Evolutionary conservation across 306 rosid genomes (phyloP).

Genomic region (Rosa rugosa): DNA sequence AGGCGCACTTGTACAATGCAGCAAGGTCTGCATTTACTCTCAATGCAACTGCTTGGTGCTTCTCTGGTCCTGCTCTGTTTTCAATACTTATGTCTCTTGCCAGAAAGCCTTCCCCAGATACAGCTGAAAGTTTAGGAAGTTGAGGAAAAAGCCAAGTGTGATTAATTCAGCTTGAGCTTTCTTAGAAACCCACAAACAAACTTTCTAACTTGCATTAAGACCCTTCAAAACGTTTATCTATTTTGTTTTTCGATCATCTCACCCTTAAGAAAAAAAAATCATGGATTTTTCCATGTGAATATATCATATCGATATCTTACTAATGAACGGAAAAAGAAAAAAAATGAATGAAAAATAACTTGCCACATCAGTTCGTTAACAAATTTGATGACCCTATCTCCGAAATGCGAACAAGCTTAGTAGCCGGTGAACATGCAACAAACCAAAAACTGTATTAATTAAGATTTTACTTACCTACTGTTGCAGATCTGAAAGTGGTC

Average conservation of each 20-base stretch:
- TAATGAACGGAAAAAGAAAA: too few species aligned
- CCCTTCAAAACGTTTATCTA: background rate
- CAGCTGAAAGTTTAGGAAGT: constrained; percentile 38
- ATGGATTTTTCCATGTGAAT: too few species aligned
- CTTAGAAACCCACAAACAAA: background rate
- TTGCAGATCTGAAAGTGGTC: constrained; percentile 87
- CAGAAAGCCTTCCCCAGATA: constrained; percentile 78
- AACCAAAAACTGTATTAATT: background rate
- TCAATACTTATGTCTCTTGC: constrained; percentile 68
- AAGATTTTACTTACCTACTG: constrained; percentile 44
- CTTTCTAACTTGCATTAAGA: background rate
- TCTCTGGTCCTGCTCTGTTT: constrained; percentile 71
- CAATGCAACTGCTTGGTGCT: constrained; percentile 74
- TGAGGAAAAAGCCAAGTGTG: background rate
- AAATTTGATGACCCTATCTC: background rate
- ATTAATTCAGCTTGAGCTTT: background rate
- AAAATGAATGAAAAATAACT: too few species aligned
- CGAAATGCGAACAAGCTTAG: background rate
- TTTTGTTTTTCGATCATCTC: background rate
- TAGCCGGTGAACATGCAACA: background rate
- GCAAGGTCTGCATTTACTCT: constrained; percentile 71
- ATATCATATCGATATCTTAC: too few species aligned
- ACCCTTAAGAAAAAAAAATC: too few species aligned
- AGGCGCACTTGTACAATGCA: constrained; percentile 58
- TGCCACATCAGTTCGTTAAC: background rate